A percentile compares a stretch with the other conserved stretches of the same genome.
Evolutionary conservation across 345 rosid genomes (phyloP).

Genomic region (Lagerstroemia speciosa): DNA sequence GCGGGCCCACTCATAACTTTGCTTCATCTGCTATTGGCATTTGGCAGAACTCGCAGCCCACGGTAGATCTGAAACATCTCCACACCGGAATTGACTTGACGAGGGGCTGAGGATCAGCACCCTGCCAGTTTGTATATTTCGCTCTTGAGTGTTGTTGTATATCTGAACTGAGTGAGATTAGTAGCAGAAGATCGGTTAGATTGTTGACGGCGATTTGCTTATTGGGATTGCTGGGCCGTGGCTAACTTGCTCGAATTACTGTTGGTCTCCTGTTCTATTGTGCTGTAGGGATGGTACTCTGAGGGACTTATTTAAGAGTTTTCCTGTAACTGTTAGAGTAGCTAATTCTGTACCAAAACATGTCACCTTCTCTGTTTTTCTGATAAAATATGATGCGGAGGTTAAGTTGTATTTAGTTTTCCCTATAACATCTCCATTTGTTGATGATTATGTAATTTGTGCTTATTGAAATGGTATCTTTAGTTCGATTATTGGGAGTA

Average conservation of each 20-base stretch:
- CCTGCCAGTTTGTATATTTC: slow-evolving; percentile 35
- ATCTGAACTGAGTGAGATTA: slow-evolving; percentile 3
- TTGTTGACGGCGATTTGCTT: not conserved
- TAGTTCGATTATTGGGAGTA: too few relatives aligned
- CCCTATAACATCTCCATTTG: too few relatives aligned
- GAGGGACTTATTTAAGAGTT: too few relatives aligned
- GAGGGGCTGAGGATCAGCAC: slow-evolving; percentile 49
- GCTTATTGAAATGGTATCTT: too few relatives aligned
- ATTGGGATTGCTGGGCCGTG: not conserved
- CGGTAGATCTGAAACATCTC: slow-evolving; percentile 58
- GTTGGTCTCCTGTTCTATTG: not conserved
- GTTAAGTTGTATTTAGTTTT: too few relatives aligned
- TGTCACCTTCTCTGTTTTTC: not conserved
- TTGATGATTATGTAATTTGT: too few relatives aligned
- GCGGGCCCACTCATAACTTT: slow-evolving; percentile 34
- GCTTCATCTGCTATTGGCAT: slow-evolving; percentile 35
- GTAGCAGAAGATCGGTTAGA: slow-evolving; percentile 3
- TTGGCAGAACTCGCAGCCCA: slow-evolving; percentile 64
- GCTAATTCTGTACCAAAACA: not conserved
- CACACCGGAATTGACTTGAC: slow-evolving; percentile 83
- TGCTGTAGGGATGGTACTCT: slow-evolving; percentile 1
- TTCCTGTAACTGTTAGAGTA: too few relatives aligned
- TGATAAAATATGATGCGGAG: not conserved
- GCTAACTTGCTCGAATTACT: not conserved
- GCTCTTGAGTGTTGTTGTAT: slow-evolving; percentile 21